Evolutionary conservation across 495 filamentous ascomycete genomes (phyloP).

Genomic region (Xylaria bambusicola): DNA sequence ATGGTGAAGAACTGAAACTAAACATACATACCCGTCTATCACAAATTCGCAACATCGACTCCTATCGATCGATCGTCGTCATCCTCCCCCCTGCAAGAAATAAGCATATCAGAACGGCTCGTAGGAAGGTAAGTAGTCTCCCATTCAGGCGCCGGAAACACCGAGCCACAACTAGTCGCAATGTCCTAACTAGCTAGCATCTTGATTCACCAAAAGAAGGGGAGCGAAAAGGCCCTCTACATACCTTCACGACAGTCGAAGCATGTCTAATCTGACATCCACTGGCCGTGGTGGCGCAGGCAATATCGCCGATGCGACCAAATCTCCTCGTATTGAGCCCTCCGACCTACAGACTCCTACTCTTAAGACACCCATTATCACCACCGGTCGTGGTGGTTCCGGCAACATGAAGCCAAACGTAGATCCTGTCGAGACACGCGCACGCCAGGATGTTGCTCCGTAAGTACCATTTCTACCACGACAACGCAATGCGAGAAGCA

Average conservation of each 20-base stretch:
- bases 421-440: constrained; percentile 69
- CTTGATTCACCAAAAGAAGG: background rate
- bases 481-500: background rate
- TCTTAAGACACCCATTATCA: constrained; percentile 78
- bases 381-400: constrained; percentile 66
- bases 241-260: background rate
- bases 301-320: constrained; percentile 68
- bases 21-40: no score
- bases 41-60: no score
- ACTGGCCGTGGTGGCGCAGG: constrained; percentile 63
- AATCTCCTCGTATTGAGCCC: constrained; percentile 48
- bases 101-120: background rate
- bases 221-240: background rate
- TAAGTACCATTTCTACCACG: constrained; percentile 31
- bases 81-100: background rate
- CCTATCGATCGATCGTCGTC: no score
- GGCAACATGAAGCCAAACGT: constrained; percentile 75
- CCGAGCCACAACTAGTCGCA: no score
- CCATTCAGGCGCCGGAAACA: no score
- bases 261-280: constrained; percentile 34
- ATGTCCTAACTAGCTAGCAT: background rate
- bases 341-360: constrained; percentile 76
- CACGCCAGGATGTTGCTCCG: constrained; percentile 77
- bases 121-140: no score
- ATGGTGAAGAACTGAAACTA: no score